These are phyloP conservation scores for Phyllosticta citriasiana DNA, from an alignment of 2,329 filamentous ascomycete genomes.

Conservation along the genomic window DNA sequence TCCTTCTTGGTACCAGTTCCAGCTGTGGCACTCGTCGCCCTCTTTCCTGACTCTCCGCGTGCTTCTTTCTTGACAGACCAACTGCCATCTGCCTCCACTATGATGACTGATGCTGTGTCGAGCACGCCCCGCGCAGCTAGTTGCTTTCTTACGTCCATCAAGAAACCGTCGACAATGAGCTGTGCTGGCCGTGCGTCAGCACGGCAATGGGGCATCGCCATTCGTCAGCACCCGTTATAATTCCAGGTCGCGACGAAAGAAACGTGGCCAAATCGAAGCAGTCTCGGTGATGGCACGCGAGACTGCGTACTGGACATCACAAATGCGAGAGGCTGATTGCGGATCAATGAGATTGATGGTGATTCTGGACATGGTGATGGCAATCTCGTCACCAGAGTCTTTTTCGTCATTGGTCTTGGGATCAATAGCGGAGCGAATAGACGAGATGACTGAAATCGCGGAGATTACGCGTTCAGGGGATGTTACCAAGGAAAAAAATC, in stretches of 20 bases:
- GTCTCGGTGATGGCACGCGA: conserved; percentile 63
- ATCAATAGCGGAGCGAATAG: neutral
- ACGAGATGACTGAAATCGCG: neutral
- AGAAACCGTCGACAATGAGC: conserved; percentile 65
- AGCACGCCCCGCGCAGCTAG: conserved; percentile 43
- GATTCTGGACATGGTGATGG: conserved; percentile 29
- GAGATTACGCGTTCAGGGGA: neutral
- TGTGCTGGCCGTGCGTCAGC: conserved; percentile 64
- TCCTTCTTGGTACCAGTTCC: no score
- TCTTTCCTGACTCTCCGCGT: no score
- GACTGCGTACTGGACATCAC: conserved; percentile 59
- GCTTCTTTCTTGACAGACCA: conserved; percentile 39
- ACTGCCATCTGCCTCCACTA: conserved; percentile 43
- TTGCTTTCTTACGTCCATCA: conserved; percentile 50
- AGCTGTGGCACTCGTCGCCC: no score
- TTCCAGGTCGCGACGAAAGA: conserved; percentile 49
- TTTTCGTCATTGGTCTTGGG: conserved; percentile 12
- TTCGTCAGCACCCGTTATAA: conserved; percentile 46
- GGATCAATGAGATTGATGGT: conserved; percentile 39
- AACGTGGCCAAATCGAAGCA: conserved; percentile 86
- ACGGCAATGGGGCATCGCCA: conserved; percentile 86
- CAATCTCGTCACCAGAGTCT: conserved; percentile 39
- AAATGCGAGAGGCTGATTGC: conserved; percentile 41
- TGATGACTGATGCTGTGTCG: conserved; percentile 46
- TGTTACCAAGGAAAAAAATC: neutral